A percentile compares a stretch with the other conserved stretches of the same genome.
Evolutionary conservation across 2,329 filamentous ascomycete genomes (phyloP).

Genomic region (Fusarium acutatum): DNA sequence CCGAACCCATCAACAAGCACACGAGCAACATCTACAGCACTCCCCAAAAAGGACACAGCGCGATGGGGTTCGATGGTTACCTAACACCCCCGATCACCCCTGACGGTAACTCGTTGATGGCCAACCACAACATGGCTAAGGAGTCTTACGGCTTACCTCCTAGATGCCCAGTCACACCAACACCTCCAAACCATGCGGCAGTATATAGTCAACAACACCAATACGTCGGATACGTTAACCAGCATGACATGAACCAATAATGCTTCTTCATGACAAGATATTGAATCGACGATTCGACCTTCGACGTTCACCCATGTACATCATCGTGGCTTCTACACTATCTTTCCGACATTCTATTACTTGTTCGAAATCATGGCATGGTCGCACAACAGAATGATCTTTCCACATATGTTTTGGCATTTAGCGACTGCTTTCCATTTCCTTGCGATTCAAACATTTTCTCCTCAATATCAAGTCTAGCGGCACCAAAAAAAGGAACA

Average conservation of each 20-base stretch:
- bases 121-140: slow-evolving; percentile 54
- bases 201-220: slow-evolving; percentile 49
- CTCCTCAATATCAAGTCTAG: slow-evolving; percentile 50
- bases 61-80: slow-evolving; percentile 75
- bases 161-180: slow-evolving; percentile 70
- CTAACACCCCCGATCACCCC: slow-evolving; percentile 88
- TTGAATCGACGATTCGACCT: slow-evolving; percentile 13
- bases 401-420: slow-evolving; percentile 54
- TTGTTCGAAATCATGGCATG: slow-evolving; percentile 47
- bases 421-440: slow-evolving; percentile 53
- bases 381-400: slow-evolving; percentile 43
- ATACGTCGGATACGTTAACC: slow-evolving; percentile 52
- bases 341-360: slow-evolving; percentile 36
- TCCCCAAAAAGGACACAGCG: slow-evolving; percentile 77
- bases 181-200: slow-evolving; percentile 56
- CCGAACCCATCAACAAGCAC: slow-evolving; percentile 61
- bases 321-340: slow-evolving; percentile 22
- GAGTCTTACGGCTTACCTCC: slow-evolving; percentile 59
- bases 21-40: slow-evolving; percentile 74
- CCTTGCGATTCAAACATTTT: slow-evolving; percentile 45
- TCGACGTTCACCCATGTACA: slow-evolving; percentile 9
- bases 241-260: slow-evolving; percentile 54
- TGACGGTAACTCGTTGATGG: slow-evolving; percentile 68
- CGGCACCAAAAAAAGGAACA: slow-evolving; percentile 52
- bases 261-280: slow-evolving; percentile 40